Evolutionary conservation across 1,284 basidiomycete genomes (phyloP).

Genomic region (Ganoderma resinaceum): DNA sequence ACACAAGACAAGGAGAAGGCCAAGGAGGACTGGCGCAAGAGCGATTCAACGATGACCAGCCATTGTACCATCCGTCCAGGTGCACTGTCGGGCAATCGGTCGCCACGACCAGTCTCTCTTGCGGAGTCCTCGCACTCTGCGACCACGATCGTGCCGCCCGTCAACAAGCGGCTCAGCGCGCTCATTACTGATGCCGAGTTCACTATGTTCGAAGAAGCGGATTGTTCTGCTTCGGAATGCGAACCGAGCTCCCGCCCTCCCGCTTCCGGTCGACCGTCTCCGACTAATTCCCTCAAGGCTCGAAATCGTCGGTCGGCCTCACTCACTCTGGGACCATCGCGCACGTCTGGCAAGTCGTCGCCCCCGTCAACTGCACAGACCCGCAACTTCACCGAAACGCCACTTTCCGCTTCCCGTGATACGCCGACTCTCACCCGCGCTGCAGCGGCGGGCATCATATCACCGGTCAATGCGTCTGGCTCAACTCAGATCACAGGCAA

Average conservation of each 20-base stretch:
- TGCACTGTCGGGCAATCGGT: constrained; percentile 50
- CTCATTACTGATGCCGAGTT: constrained; percentile 71
- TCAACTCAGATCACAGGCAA: constrained; percentile 45
- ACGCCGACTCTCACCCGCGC: constrained; percentile 48
- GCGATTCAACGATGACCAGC: constrained; percentile 73
- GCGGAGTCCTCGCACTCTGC: constrained; percentile 77
- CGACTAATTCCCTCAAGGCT: constrained; percentile 45
- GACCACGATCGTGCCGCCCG: constrained; percentile 65
- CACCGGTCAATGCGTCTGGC: constrained; percentile 42
- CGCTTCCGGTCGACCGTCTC: constrained; percentile 31
- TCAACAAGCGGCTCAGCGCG: constrained; percentile 70
- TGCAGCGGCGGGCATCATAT: constrained; percentile 51
- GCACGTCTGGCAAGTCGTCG: constrained; percentile 16
- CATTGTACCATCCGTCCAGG: constrained; percentile 71
- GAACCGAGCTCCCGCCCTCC: constrained; percentile 40
- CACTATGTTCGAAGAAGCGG: constrained; percentile 45
- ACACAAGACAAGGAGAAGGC: constrained; percentile 37
- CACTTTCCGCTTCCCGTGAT: constrained; percentile 35
- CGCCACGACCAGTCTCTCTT: constrained; percentile 75
- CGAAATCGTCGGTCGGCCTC: constrained; percentile 70
- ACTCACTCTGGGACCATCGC: constrained; percentile 51
- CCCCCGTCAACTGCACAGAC: constrained; percentile 17
- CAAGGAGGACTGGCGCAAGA: constrained; percentile 75
- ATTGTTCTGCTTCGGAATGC: constrained; percentile 44
- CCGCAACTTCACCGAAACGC: constrained; percentile 28